Percentiles rank a stretch among this genome's conserved stretches.
Conservation (phyloP, 148 eudicot genomes). For the Silene conica region DNA sequence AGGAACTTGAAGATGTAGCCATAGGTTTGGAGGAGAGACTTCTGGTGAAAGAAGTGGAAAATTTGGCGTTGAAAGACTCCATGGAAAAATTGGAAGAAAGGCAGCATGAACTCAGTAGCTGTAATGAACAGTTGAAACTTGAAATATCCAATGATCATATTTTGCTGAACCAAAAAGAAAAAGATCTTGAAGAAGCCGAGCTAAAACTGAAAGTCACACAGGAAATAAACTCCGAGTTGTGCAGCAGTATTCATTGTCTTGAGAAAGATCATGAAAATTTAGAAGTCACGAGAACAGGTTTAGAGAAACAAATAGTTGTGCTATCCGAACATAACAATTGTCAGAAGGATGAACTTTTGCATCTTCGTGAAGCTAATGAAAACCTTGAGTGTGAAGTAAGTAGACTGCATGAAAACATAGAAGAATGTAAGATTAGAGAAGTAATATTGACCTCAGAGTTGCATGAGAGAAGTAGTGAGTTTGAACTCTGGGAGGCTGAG, state of each 20-base stretch:
- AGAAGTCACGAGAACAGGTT: slow-evolving; percentile 25
- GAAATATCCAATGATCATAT: slow-evolving; percentile 35
- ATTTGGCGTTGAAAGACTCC: slow-evolving; percentile 41
- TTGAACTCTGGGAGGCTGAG: slow-evolving; percentile 86
- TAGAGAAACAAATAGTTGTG: slow-evolving; percentile 39
- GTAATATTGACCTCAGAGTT: slow-evolving; percentile 64
- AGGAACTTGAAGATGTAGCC: slow-evolving; percentile 48
- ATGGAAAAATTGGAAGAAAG: slow-evolving; percentile 40
- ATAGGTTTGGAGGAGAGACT: slow-evolving; percentile 37
- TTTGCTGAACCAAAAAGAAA: slow-evolving; percentile 36
- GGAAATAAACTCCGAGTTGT: slow-evolving; percentile 40
- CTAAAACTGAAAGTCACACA: slow-evolving; percentile 39
- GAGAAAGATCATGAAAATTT: slow-evolving; percentile 38
- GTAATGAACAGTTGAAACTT: slow-evolving; percentile 36
- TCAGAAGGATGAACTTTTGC: slow-evolving; percentile 48
- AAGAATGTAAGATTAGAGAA: slow-evolving; percentile 56
- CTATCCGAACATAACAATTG: slow-evolving; percentile 34
- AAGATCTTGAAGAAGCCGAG: slow-evolving; percentile 39
- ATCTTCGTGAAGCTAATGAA: slow-evolving; percentile 48
- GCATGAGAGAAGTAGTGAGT: slow-evolving; percentile 64
- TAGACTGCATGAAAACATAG: slow-evolving; percentile 53
- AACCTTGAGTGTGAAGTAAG: slow-evolving; percentile 51
- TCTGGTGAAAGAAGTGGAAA: slow-evolving; percentile 52
- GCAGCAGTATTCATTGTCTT: slow-evolving; percentile 41
- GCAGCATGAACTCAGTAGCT: slow-evolving; percentile 42